Evolutionary conservation across 2,329 filamentous ascomycete genomes (phyloP).

Genomic region (Pseudocercospora cruenta): DNA sequence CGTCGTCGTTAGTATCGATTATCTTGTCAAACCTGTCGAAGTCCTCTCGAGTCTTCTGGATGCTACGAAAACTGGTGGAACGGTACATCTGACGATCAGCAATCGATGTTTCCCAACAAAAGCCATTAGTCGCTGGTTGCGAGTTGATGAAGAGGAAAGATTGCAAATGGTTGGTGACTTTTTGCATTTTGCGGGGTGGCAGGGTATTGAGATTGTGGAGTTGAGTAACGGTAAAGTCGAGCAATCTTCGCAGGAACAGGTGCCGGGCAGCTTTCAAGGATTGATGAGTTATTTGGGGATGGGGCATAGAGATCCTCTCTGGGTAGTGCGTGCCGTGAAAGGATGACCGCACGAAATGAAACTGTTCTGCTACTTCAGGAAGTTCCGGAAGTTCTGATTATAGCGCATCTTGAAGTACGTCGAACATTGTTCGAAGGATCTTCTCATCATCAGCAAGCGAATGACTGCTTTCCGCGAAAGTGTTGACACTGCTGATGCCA

Average conservation of each 20-base stretch:
- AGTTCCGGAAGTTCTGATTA: background rate
- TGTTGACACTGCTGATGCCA: background rate
- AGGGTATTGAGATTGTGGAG: conserved; percentile 57
- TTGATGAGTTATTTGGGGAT: conserved; percentile 41
- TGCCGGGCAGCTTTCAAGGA: conserved; percentile 31
- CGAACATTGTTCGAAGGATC: background rate
- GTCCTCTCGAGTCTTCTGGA: conserved; percentile 49
- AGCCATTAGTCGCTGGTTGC: conserved; percentile 54
- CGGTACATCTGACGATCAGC: conserved; percentile 55
- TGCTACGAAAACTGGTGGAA: conserved; percentile 48
- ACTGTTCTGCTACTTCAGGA: background rate
- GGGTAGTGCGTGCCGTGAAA: conserved; percentile 48
- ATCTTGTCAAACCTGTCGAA: conserved; percentile 52
- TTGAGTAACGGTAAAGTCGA: conserved; percentile 46
- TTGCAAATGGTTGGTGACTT: conserved; percentile 57
- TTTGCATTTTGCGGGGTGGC: conserved; percentile 56
- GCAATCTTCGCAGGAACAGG: conserved; percentile 13
- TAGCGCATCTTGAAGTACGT: background rate
- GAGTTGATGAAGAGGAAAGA: conserved; percentile 49
- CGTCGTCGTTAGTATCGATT: conserved; percentile 58
- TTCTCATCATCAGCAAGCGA: background rate
- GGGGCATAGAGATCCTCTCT: conserved; percentile 47
- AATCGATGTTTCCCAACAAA: conserved; percentile 61
- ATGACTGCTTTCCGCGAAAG: background rate
- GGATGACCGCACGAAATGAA: background rate